phyloP scores from a whole-genome alignment of 495 filamentous ascomycete species.

The Penicillium cinerascens region DNA sequence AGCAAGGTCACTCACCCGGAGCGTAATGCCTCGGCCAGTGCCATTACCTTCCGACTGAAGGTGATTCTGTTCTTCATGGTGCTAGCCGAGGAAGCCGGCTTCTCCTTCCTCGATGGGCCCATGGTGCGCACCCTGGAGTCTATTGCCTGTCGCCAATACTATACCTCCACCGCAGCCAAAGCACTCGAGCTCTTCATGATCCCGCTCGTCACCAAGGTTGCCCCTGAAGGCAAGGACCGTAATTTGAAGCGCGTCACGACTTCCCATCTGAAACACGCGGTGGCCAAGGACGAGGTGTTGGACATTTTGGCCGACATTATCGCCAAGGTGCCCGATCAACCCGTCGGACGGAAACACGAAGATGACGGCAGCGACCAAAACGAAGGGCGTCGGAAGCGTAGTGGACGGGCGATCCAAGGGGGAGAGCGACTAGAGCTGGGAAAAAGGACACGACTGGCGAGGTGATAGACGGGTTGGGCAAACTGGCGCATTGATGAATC shows the following conservation, averaged over 20 bases:
- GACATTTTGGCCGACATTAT: slow-evolving; percentile 95
- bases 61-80: slow-evolving; percentile 42
- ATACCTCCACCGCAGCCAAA: slow-evolving; percentile 55
- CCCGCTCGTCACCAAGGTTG: slow-evolving; percentile 79
- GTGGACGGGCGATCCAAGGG: slow-evolving; percentile 46
- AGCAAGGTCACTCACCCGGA: slow-evolving; percentile 7
- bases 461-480: slow-evolving; percentile 23
- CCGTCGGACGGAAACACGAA: slow-evolving; percentile 51
- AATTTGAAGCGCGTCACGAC: slow-evolving; percentile 87
- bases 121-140: slow-evolving; percentile 55
- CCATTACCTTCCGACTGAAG: slow-evolving; percentile 38
- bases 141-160: slow-evolving; percentile 51
- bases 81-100: slow-evolving; percentile 42
- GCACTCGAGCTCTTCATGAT: slow-evolving; percentile 98
- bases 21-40: slow-evolving; percentile 7
- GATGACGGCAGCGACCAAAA: slow-evolving; percentile 50
- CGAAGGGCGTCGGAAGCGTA: slow-evolving; percentile 48
- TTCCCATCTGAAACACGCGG: slow-evolving; percentile 84
- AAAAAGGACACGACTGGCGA: slow-evolving; percentile 23
- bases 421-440: slow-evolving; percentile 46
- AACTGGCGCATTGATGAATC: slow-evolving; percentile 22
- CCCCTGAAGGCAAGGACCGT: slow-evolving; percentile 73
- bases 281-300: slow-evolving; percentile 80
- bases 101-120: slow-evolving; percentile 49
- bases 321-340: slow-evolving; percentile 73